These are phyloP conservation scores for Podospora pseudocomata DNA, from an alignment of 495 filamentous ascomycete species.

Conservation along the genomic window DNA sequence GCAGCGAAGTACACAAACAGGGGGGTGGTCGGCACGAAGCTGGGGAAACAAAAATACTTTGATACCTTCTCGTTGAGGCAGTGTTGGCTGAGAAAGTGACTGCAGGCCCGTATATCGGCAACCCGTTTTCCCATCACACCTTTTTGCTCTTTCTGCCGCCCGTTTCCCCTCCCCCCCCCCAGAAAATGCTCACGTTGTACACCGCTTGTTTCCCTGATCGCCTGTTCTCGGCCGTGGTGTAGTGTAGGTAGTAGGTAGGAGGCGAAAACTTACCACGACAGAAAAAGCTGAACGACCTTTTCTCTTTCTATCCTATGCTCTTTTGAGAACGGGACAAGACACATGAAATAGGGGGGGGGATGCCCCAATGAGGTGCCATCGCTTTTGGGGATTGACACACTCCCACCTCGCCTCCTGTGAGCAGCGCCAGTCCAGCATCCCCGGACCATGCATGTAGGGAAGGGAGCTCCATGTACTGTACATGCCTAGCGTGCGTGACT, in stretches of 20 bases:
- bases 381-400: neutral
- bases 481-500: neutral
- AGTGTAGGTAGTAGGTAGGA: neutral
- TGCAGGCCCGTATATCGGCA: conserved; percentile 1
- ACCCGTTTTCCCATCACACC: neutral
- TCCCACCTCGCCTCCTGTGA: neutral
- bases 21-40: neutral
- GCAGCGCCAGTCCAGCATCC: neutral
- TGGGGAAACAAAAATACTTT: neutral
- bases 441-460: conserved; percentile 12
- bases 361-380: neutral
- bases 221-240: neutral
- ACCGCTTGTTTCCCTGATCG: conserved; percentile 1
- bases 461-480: neutral
- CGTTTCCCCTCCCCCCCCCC: neutral
- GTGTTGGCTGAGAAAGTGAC: neutral
- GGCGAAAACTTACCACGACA: neutral
- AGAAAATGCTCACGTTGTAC: neutral
- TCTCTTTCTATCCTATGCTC: neutral
- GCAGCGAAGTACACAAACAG: neutral
- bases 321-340: conserved; percentile 9
- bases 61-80: neutral
- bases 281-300: neutral
- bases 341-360: neutral
- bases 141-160: neutral